Percentiles rank a stretch among this genome's conserved stretches.
Conservation (phyloP, 2,329 filamentous ascomycete genomes). For the Macrophomina pseudophaseolina region DNA sequence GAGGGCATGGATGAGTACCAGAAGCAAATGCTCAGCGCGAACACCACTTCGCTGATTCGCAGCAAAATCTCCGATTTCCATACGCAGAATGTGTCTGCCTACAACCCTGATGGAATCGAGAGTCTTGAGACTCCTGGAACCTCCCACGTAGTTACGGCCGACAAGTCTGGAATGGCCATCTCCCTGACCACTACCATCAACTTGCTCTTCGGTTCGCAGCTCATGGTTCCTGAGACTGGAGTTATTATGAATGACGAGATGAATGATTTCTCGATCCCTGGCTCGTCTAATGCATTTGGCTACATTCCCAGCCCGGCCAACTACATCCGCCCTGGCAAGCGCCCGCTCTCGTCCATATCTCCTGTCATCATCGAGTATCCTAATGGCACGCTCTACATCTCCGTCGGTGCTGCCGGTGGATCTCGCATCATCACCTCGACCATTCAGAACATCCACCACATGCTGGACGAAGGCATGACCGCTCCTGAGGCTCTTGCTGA, state of each 20-base stretch:
- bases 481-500: conserved; percentile 66
- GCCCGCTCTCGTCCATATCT: conserved; percentile 81
- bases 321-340: conserved; percentile 79
- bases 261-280: conserved; percentile 83
- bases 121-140: conserved; percentile 74
- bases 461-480: conserved; percentile 69
- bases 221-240: conserved; percentile 82
- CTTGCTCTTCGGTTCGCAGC: conserved; percentile 77
- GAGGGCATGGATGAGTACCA: conserved; percentile 68
- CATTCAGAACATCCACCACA: conserved; percentile 73
- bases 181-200: conserved; percentile 89
- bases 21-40: conserved; percentile 66
- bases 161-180: conserved; percentile 74
- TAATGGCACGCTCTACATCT: conserved; percentile 69
- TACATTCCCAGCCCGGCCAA: conserved; percentile 81
- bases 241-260: conserved; percentile 70
- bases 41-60: conserved; percentile 65
- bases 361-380: conserved; percentile 75
- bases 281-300: conserved; percentile 78
- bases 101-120: conserved; percentile 72
- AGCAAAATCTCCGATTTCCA: conserved; percentile 71
- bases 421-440: conserved; percentile 83
- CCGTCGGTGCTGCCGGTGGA: conserved; percentile 78
- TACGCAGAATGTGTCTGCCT: conserved; percentile 75
- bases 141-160: conserved; percentile 73